Conservation (phyloP, 352 stramenopile genomes). For the Globisporangium acanthophoron region DNA sequence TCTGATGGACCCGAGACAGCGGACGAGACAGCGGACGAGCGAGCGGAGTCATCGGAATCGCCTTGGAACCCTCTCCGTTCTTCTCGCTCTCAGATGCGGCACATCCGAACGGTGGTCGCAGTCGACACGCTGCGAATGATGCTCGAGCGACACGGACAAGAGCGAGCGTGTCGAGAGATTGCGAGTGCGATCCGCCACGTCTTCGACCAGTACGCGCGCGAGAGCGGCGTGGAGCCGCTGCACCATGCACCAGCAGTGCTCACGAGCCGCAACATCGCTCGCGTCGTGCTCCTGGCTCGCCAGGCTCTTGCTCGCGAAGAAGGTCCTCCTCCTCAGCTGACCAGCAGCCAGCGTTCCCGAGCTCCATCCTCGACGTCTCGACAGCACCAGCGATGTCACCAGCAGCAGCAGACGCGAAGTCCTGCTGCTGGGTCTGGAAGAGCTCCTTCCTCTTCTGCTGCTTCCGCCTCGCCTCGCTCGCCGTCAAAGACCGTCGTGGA, state of each 20-base stretch:
- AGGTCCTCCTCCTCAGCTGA: not conserved
- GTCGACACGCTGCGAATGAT: slow-evolving; percentile 14
- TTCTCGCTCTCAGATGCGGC: slow-evolving; percentile 6
- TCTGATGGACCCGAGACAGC: not conserved
- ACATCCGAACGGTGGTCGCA: slow-evolving; percentile 10
- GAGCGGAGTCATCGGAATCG: not conserved
- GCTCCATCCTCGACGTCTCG: not conserved
- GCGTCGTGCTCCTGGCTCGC: slow-evolving; percentile 3
- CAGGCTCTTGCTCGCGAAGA: not conserved
- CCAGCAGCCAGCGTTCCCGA: not conserved
- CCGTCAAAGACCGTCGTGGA: not conserved
- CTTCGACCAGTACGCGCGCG: slow-evolving; percentile 8
- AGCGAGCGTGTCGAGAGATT: slow-evolving; percentile 1
- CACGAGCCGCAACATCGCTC: slow-evolving; percentile 15
- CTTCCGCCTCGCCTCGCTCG: slow-evolving; percentile 1
- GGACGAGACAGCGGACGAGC: not conserved
- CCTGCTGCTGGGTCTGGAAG: not conserved
- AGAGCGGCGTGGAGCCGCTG: slow-evolving; percentile 10
- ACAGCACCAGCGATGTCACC: not conserved
- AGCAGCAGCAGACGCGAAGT: not conserved
- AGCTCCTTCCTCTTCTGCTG: not conserved
- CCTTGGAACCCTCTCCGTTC: not conserved
- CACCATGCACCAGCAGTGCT: slow-evolving; percentile 3
- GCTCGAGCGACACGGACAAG: slow-evolving; percentile 5
- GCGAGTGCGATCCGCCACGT: slow-evolving; percentile 5